Evolutionary conservation across 2,329 filamentous ascomycete genomes (phyloP), one percentile per base, ranked within the genome.

Genomic region (Colletotrichum sp.): DNA sequence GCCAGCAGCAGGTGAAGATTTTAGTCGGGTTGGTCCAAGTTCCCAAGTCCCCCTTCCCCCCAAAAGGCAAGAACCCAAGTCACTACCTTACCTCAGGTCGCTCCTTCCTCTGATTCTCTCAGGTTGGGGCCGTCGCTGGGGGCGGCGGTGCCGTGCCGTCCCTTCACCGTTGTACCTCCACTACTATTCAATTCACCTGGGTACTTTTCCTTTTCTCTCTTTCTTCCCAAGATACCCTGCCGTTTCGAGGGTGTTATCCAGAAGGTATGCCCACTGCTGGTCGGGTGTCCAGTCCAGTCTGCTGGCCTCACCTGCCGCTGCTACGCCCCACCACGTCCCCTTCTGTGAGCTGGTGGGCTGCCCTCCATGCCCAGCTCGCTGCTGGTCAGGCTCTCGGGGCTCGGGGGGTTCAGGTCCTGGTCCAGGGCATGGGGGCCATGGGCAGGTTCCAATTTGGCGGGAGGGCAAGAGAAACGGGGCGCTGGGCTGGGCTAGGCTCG

Each of bases 11-110:
- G 67, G 62, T 76, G 75, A 76, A 76, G 75, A 76, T 75, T 75
- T 76, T 76, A 76, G 75, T 75, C 72, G 67, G 70, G 71, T 67
- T 75, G 75, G 72, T 39, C 74, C 68, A 68, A 72, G 62, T 34
- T 44, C 65, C 59, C 59, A 63, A 34, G 28, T 63, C 26, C 59
- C 59, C 30, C 30, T n/a, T 34, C 59, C 28, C 16, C 28, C 59
- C 59, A n/a, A 62, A 62, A 32, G 28, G 59, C 30, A 63, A 36
- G 44, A 52, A 52, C 44, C 44, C 44, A 52, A 52, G 44, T 24
- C 12, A 21, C 44, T 52, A 21, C 44, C 44, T 52, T 8, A 52
- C 32, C 62, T 30, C 55, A 28, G 28, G 34, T 68, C 74, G 63
- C 70, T 60, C 36, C 39, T 70, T 71, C 39, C 66, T 34, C 49